Percentiles rank a stretch among this genome's conserved stretches.
These are phyloP conservation scores for Podospora fimiseda DNA, from an alignment of 495 filamentous ascomycete genomes.

Conservation along the genomic window DNA sequence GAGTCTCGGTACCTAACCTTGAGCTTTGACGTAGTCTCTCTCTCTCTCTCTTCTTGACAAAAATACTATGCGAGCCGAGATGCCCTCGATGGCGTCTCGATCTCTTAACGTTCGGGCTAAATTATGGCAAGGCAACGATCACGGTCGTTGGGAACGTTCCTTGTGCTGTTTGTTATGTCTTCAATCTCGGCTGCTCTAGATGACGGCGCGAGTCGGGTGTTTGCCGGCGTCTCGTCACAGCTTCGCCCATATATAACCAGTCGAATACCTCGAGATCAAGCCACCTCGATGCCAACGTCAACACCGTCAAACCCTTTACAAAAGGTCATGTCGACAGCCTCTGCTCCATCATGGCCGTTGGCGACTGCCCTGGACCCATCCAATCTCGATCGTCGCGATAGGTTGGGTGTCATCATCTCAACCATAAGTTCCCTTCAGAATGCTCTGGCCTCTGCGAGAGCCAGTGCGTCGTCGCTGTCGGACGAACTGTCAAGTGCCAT, in stretches of 20 bases:
- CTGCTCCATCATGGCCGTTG: background rate
- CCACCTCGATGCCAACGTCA: background rate
- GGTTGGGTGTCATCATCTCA: background rate
- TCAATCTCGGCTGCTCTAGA: background rate
- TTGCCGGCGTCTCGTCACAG: background rate
- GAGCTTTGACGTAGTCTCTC: background rate
- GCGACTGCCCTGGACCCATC: background rate
- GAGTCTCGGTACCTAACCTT: background rate
- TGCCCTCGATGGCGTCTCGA: slow-evolving; percentile 5
- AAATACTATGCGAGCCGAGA: background rate
- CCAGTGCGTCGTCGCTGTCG: slow-evolving; percentile 7
- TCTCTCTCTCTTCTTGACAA: background rate
- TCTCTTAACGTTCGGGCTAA: background rate
- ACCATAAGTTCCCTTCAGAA: slow-evolving; percentile 16
- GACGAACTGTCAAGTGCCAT: slow-evolving; percentile 6
- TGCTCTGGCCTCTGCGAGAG: slow-evolving; percentile 10
- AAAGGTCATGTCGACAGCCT: background rate
- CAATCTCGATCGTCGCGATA: background rate
- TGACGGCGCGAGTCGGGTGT: background rate
- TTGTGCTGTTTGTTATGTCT: background rate
- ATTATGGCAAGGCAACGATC: background rate
- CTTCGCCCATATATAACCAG: background rate
- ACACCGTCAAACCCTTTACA: background rate
- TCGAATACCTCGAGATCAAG: background rate
- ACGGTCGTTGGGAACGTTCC: background rate